phyloP scores from a whole-genome alignment of 1,284 basidiomycete species.

The Quambalaria eucalypti region DNA sequence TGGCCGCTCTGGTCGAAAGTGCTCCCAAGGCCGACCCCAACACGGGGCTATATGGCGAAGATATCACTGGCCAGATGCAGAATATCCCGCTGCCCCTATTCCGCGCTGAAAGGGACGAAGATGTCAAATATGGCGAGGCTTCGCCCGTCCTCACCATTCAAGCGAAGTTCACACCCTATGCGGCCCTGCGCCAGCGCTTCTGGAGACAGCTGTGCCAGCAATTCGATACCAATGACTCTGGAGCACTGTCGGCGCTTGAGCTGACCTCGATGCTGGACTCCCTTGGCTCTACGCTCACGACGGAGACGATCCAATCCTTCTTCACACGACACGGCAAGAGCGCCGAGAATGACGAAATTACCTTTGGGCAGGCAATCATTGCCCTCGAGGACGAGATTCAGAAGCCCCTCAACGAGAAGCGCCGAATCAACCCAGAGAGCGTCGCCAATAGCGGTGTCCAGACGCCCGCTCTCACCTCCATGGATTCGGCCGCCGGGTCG shows the following conservation, averaged over 20 bases:
- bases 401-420: conserved; percentile 27
- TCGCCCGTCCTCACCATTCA: conserved; percentile 50
- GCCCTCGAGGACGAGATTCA: conserved; percentile 28
- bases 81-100: conserved; percentile 24
- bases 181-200: conserved; percentile 55
- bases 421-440: neutral
- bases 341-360: conserved; percentile 63
- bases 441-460: neutral
- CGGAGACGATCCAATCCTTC: conserved; percentile 63
- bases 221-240: conserved; percentile 81
- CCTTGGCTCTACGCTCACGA: conserved; percentile 80
- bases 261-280: conserved; percentile 94
- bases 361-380: conserved; percentile 58
- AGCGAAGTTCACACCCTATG: conserved; percentile 91
- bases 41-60: conserved; percentile 25
- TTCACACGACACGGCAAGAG: conserved; percentile 54
- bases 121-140: conserved; percentile 18
- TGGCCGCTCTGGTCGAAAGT: conserved; percentile 27
- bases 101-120: conserved; percentile 21
- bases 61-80: conserved; percentile 15
- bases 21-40: conserved; percentile 27
- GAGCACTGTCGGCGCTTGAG: conserved; percentile 71
- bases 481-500: neutral
- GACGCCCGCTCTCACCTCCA: neutral
- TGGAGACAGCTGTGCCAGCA: conserved; percentile 83